A percentile compares a stretch with the other conserved stretches of the same genome.
Evolutionary conservation across 441 rosid genomes (phyloP).

Genomic region (Populus tomentosa): DNA sequence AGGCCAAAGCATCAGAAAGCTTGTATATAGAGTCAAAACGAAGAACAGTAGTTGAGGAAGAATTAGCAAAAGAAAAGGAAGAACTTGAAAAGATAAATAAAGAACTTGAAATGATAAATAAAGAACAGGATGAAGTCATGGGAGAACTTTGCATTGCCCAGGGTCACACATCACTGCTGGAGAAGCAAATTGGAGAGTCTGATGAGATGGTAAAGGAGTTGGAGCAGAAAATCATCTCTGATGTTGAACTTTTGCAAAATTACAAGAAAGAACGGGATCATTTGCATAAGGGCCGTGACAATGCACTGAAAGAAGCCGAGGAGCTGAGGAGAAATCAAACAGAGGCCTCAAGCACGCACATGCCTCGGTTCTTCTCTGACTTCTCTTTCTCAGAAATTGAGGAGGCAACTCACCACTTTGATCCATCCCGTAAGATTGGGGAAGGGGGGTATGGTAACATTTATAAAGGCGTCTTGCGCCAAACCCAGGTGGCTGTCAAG

Average conservation of each 20-base stretch:
- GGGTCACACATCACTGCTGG: slow-evolving; percentile 49
- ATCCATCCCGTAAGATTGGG: slow-evolving; percentile 70
- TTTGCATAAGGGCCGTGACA: slow-evolving; percentile 69
- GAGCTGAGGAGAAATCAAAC: slow-evolving; percentile 58
- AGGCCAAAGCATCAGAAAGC: slow-evolving; percentile 67
- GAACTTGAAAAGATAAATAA: slow-evolving; percentile 44
- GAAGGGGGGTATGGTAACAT: slow-evolving; percentile 98
- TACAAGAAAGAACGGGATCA: slow-evolving; percentile 65
- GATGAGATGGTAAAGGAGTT: slow-evolving; percentile 55
- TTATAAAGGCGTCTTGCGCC: slow-evolving; percentile 61
- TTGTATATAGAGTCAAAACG: slow-evolving; percentile 52
- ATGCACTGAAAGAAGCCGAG: slow-evolving; percentile 87
- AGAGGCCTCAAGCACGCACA: slow-evolving; percentile 47
- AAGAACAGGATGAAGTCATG: slow-evolving; percentile 42
- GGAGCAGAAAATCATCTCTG: slow-evolving; percentile 79
- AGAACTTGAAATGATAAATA: slow-evolving; percentile 43
- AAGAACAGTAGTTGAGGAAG: slow-evolving; percentile 63
- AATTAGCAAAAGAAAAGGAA: slow-evolving; percentile 52
- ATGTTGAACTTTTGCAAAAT: slow-evolving; percentile 68
- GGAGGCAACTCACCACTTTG: slow-evolving; percentile 71
- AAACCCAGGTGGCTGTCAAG: slow-evolving; percentile 81
- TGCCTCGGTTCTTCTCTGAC: slow-evolving; percentile 62
- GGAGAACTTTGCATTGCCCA: slow-evolving; percentile 45
- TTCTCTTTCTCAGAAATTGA: slow-evolving; percentile 68
- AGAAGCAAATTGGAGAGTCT: slow-evolving; percentile 56